Evolutionary conservation across 345 rosid species (phyloP).

Genomic region (Eucalyptus curtisii): DNA sequence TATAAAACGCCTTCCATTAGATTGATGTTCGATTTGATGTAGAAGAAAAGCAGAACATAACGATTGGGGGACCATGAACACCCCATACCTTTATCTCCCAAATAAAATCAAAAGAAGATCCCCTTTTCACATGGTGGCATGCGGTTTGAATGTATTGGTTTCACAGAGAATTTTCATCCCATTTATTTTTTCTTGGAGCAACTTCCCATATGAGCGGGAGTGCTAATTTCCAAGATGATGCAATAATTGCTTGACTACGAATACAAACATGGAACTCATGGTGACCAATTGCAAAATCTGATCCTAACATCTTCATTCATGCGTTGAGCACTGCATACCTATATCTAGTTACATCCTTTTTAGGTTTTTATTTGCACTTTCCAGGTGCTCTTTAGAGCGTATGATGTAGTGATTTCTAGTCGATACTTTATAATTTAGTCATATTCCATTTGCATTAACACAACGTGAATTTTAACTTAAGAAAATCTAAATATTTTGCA

Average conservation of each 20-base stretch:
- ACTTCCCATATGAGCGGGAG: not conserved
- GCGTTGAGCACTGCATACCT: not conserved
- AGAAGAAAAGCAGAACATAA: not conserved
- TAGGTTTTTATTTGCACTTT: not conserved
- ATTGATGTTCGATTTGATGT: not conserved
- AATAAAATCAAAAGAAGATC: not conserved
- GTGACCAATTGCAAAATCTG: not conserved
- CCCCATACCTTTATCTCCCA: not conserved
- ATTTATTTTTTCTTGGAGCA: not conserved
- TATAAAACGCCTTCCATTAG: not conserved
- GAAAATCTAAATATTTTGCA: not conserved
- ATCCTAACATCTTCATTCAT: not conserved
- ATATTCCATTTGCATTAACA: not conserved
- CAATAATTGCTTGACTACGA: not conserved
- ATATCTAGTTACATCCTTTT: not conserved
- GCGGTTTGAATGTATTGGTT: not conserved
- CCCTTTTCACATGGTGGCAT: conserved; percentile 5
- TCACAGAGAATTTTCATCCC: not conserved
- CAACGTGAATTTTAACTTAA: not conserved
- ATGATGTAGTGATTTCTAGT: not conserved
- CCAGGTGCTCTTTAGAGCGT: not conserved
- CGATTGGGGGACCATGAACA: conserved; percentile 2
- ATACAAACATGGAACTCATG: not conserved
- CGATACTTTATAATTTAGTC: not conserved
- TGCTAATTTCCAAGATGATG: not conserved